These are phyloP conservation scores for Cordyceps cateniannulata DNA, from an alignment of 2,329 filamentous ascomycete genomes.

Conservation along the genomic window DNA sequence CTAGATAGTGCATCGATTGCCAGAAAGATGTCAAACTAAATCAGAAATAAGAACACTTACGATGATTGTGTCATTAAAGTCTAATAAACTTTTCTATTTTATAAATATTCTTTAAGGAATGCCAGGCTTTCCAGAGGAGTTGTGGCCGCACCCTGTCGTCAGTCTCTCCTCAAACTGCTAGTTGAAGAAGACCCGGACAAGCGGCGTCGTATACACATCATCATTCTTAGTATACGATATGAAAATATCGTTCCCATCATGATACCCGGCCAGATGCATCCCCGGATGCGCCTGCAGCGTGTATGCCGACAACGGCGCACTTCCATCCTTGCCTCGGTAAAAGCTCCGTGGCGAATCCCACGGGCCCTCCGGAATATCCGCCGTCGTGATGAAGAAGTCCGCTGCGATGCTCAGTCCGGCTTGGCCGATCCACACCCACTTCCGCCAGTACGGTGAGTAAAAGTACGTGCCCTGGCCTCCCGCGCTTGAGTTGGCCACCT, in stretches of 20 bases:
- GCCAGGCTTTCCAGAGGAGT: too few species aligned
- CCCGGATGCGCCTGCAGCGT: conserved; percentile 15
- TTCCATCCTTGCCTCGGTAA: conserved; percentile 12
- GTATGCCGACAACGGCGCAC: conserved; percentile 5
- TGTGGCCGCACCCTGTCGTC: too few species aligned
- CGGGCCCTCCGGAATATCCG: conserved; percentile 14
- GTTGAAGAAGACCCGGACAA: conserved; percentile 6
- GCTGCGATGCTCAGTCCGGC: conserved; percentile 14
- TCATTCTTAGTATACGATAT: conserved; percentile 11
- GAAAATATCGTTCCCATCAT: conserved; percentile 10
- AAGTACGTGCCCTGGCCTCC: conserved; percentile 20
- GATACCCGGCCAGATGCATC: conserved; percentile 5
- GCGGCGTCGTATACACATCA: conserved; percentile 10
- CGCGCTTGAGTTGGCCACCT: conserved; percentile 17
- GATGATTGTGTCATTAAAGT: too few species aligned
- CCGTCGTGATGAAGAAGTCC: conserved; percentile 19
- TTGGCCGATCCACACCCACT: conserved; percentile 21
- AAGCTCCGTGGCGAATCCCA: conserved; percentile 12
- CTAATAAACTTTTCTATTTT: too few species aligned
- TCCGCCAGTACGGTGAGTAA: conserved; percentile 16
- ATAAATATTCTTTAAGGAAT: too few species aligned
- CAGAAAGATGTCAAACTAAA: too few species aligned
- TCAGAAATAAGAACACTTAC: too few species aligned
- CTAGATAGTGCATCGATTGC: neutral
- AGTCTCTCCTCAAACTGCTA: neutral